These are phyloP conservation scores for Cercospora brassicicola DNA, from an alignment of 2,329 filamentous ascomycete genomes.

Conservation along the genomic window DNA sequence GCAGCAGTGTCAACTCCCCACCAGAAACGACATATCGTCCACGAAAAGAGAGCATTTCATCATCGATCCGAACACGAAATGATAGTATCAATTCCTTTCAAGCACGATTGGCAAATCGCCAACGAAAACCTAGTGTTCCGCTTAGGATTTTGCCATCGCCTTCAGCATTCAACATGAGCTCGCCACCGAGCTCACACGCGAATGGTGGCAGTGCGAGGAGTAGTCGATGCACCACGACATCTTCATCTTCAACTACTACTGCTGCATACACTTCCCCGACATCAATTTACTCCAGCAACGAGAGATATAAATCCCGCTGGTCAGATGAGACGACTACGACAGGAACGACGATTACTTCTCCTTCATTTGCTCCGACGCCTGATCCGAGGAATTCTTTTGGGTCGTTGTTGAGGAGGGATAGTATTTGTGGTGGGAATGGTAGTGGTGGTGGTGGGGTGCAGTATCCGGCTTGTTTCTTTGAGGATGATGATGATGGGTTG, in stretches of 20 bases:
- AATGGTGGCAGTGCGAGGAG: neutral
- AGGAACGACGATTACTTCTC: slow-evolving; percentile 27
- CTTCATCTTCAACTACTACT: slow-evolving; percentile 4
- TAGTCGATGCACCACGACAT: neutral
- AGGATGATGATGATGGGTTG: slow-evolving; percentile 34
- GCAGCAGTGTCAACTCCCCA: neutral
- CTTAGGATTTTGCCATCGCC: slow-evolving; percentile 16
- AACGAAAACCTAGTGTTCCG: slow-evolving; percentile 22
- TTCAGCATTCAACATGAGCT: neutral
- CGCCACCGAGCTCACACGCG: neutral
- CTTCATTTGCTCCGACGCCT: slow-evolving; percentile 23
- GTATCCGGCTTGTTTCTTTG: slow-evolving; percentile 38
- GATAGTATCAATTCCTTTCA: slow-evolving; percentile 32
- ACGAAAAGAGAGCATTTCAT: slow-evolving; percentile 32
- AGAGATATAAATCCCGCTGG: slow-evolving; percentile 25
- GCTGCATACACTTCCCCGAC: slow-evolving; percentile 12
- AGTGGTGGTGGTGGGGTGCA: slow-evolving; percentile 7
- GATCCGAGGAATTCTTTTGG: slow-evolving; percentile 31
- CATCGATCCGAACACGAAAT: slow-evolving; percentile 31
- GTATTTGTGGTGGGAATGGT: neutral
- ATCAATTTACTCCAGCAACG: neutral
- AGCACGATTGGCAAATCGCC: slow-evolving; percentile 5
- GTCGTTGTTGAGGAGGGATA: slow-evolving; percentile 25
- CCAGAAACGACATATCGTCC: slow-evolving; percentile 30
- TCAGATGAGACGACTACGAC: slow-evolving; percentile 32